Conservation (phyloP, 225 moss, liverwort and hornwort genomes). For the Pseudoscleropodium purum region DNA sequence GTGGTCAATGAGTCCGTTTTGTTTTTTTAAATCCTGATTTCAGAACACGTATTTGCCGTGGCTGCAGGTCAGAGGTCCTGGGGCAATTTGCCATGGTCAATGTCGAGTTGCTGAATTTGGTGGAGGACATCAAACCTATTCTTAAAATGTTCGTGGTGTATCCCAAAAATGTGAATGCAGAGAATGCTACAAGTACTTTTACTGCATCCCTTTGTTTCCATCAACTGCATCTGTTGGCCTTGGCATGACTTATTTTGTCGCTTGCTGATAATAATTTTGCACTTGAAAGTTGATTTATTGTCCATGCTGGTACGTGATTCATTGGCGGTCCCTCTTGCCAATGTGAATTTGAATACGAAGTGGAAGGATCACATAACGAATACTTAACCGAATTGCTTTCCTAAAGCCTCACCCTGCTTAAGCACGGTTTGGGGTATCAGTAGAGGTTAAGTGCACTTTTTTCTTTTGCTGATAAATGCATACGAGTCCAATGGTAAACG, state of each 20-base stretch:
- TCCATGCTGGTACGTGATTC: not conserved
- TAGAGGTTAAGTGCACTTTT: not conserved
- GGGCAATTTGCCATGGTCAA: constrained; percentile 99
- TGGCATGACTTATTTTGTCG: not conserved
- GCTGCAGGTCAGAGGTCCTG: constrained; percentile 79
- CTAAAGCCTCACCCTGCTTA: not conserved
- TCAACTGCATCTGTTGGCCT: not conserved
- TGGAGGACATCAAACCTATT: constrained; percentile 93
- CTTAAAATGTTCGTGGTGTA: constrained; percentile 85
- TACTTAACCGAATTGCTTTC: not conserved
- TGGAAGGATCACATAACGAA: not conserved
- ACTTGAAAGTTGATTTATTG: not conserved
- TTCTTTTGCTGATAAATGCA: not conserved
- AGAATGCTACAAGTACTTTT: constrained; percentile 72
- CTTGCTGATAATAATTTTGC: not conserved
- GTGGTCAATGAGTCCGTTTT: not conserved
- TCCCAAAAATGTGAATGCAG: constrained; percentile 87
- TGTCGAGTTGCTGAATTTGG: constrained; percentile 81
- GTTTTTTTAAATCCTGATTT: not conserved
- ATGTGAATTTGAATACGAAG: not conserved
- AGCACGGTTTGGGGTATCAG: not conserved
- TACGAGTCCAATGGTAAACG: not conserved
- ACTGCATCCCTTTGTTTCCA: not conserved
- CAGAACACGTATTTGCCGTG: not conserved
- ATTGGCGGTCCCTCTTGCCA: not conserved